These are phyloP conservation scores for Pythium dissotocum DNA, from an alignment of 352 stramenopile species.

Conservation along the genomic window DNA sequence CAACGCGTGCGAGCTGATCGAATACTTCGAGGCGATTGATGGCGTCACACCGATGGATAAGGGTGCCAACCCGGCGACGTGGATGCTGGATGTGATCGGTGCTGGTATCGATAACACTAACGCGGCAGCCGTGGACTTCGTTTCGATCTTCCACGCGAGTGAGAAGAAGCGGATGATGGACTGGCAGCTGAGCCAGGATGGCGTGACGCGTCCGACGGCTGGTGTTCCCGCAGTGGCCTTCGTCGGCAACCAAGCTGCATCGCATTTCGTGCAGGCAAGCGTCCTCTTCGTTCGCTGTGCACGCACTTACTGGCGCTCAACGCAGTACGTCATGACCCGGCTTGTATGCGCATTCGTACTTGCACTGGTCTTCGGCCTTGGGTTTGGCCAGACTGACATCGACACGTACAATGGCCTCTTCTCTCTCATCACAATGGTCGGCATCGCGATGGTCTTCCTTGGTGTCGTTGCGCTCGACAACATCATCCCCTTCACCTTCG, in stretches of 20 bases:
- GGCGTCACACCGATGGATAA: too few relatives aligned
- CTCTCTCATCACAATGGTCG: slow-evolving; percentile 79
- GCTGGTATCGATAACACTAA: slow-evolving; percentile 28
- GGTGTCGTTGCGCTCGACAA: slow-evolving; percentile 77
- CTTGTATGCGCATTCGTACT: slow-evolving; percentile 73
- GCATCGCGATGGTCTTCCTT: slow-evolving; percentile 83
- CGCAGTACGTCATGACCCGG: slow-evolving; percentile 86
- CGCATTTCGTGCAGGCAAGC: slow-evolving; percentile 36
- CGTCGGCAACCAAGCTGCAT: slow-evolving; percentile 23
- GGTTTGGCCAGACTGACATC: slow-evolving; percentile 57
- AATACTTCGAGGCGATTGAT: too few relatives aligned
- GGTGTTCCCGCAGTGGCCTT: slow-evolving; percentile 34
- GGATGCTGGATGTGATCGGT: slow-evolving; percentile 74
- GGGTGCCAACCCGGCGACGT: slow-evolving; percentile 85
- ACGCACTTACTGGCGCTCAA: slow-evolving; percentile 70
- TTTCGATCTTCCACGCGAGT: slow-evolving; percentile 37
- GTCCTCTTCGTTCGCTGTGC: slow-evolving; percentile 55
- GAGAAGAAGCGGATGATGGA: slow-evolving; percentile 30
- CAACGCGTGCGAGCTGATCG: too few relatives aligned
- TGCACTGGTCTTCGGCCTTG: slow-evolving; percentile 74
- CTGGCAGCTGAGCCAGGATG: slow-evolving; percentile 26
- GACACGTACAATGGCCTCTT: slow-evolving; percentile 56
- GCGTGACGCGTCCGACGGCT: slow-evolving; percentile 35
- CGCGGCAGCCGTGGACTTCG: slow-evolving; percentile 31
- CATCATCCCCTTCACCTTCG: slow-evolving; percentile 75